These are phyloP conservation scores for Cicer yamashitae DNA, from an alignment of 306 rosid genomes.

Conservation along the genomic window DNA sequence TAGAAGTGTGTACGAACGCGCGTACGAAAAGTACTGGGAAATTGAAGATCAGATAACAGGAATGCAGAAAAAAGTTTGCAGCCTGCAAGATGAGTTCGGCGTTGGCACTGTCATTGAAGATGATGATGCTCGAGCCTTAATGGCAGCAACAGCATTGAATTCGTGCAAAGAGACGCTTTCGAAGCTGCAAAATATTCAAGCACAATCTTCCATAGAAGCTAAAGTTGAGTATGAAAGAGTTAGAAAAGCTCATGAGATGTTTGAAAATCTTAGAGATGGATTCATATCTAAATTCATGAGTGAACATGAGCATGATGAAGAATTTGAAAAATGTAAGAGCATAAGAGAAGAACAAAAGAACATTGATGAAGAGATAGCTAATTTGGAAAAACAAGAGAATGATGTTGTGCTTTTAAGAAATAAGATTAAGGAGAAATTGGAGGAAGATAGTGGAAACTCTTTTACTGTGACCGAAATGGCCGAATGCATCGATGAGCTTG, in stretches of 20 bases:
- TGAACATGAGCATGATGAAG: constrained; percentile 13
- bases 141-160: constrained; percentile 83
- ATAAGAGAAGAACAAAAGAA: constrained; percentile 32
- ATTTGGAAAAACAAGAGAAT: constrained; percentile 41
- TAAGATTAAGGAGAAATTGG: constrained; percentile 53
- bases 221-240: constrained; percentile 65
- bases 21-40: constrained; percentile 75
- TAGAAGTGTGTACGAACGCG: constrained; percentile 75
- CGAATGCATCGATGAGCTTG: constrained; percentile 83
- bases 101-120: constrained; percentile 70
- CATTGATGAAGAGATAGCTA: constrained; percentile 46
- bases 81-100: constrained; percentile 86
- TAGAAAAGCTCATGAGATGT: constrained; percentile 60
- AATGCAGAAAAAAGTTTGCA: constrained; percentile 67
- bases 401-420: constrained; percentile 43
- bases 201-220: constrained; percentile 62
- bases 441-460: constrained; percentile 47
- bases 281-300: constrained; percentile 51
- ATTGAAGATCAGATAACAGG: constrained; percentile 66
- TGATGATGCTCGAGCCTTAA: constrained; percentile 75
- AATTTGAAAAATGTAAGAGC: constrained; percentile 15
- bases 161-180: constrained; percentile 73
- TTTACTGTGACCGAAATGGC: constrained; percentile 77
- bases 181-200: constrained; percentile 66
- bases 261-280: constrained; percentile 61